Base-by-base conservation (phyloP, 1,284 basidiomycete species). In the Heterobasidion occidentale region DNA sequence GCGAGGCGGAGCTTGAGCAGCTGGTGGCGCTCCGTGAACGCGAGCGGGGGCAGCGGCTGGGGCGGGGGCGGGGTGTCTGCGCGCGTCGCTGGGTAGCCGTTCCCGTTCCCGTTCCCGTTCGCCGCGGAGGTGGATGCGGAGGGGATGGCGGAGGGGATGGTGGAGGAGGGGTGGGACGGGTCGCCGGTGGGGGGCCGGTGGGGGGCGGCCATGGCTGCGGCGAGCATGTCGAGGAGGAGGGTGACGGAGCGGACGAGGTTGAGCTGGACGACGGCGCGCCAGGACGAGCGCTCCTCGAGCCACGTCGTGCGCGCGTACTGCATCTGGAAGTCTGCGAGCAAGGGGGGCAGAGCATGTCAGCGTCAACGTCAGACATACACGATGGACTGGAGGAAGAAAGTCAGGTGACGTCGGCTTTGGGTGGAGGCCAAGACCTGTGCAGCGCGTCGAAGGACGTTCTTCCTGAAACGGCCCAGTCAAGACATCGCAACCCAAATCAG, bases 221-320 rank as follows among this genome's bases (percentile, higher is more conserved):
- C 62, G 56, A 88, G 70, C 48, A 77, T 67, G 52, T 85, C 77
- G 15, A 87, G 72, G 51, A 89, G 79, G 48, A 69, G 67, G 62
- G 82, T 78, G 64, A 88, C 76, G 60, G 84, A 86, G 58, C 86
- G 81, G 57, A 88, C 77, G 66, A 90, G 79, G 67, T 90, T 85
- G 66, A 90, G 79, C 64, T 85, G 84, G 61, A 91, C 83, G 60
- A 91, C 84, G 8, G 79, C 73, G 17, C 85, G 80, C 89, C 89
- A 90, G 36, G 85, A 79, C 3, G 75, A 71, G 52, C 80, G 81
- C 62, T 90, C 85, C 59, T 83, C 79, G 3, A 76, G 74, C 83
- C 88, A 87, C 64, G 84, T 80, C 53, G 76, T 73, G 36, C 74
- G 75, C 17, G 86, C 82, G 62, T 87, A 86, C 5, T 79, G 79